Evolutionary conservation across 106 monocot genomes (phyloP).

Genomic region (Apostasia shenzhenica): DNA sequence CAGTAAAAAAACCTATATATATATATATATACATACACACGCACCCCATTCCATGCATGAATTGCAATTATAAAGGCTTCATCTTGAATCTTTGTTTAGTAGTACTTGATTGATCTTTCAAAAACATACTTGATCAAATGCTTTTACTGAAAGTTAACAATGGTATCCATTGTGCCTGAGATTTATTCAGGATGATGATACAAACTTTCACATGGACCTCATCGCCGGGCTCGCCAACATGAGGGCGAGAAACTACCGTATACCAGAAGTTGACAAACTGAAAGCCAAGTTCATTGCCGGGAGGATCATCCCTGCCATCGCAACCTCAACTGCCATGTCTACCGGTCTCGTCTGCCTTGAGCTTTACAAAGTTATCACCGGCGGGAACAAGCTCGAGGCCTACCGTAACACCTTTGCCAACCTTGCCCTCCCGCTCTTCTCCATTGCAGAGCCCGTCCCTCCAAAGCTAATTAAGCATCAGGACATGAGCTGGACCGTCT

Average conservation of each 20-base stretch:
- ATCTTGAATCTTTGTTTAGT: too few relatives aligned
- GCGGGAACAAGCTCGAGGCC: slow-evolving; percentile 25
- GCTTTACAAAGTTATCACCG: slow-evolving; percentile 32
- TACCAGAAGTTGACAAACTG: slow-evolving; percentile 41
- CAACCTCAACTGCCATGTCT: slow-evolving; percentile 34
- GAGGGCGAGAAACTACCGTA: slow-evolving; percentile 39
- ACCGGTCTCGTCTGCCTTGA: slow-evolving; percentile 40
- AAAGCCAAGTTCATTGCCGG: slow-evolving; percentile 39
- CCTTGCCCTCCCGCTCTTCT: slow-evolving; percentile 36
- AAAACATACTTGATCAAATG: too few relatives aligned
- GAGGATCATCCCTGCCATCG: slow-evolving; percentile 36
- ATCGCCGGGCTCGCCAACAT: slow-evolving; percentile 38
- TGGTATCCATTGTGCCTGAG: not conserved
- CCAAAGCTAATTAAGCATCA: slow-evolving; percentile 26
- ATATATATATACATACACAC: too few relatives aligned
- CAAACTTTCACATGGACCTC: slow-evolving; percentile 41
- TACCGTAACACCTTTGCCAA: slow-evolving; percentile 40
- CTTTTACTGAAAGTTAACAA: not conserved
- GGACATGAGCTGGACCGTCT: slow-evolving; percentile 42
- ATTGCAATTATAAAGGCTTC: too few relatives aligned
- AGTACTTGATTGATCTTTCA: too few relatives aligned
- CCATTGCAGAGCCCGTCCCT: slow-evolving; percentile 32
- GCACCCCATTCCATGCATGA: too few relatives aligned
- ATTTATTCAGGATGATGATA: slow-evolving; percentile 23
- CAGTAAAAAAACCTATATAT: too few relatives aligned